Percentiles rank a stretch among this genome's conserved stretches.
phyloP scores from a whole-genome alignment of 176 grass and related monocot species.

The maize (Zea mays) region DNA sequence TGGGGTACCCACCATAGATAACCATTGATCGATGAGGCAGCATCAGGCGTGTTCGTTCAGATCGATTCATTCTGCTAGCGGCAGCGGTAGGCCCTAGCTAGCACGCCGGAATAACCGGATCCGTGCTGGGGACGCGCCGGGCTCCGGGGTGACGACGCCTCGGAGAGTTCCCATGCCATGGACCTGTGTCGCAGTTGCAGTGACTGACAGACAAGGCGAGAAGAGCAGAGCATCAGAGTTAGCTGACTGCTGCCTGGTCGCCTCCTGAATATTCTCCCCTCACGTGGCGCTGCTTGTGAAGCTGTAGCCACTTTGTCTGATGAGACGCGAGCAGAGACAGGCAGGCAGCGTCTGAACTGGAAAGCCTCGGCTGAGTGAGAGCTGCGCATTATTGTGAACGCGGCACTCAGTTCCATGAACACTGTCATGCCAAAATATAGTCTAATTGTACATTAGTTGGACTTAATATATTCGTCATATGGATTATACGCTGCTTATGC shows the following conservation, averaged over 20 bases:
- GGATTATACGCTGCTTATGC: too few species aligned
- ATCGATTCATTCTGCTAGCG: too few species aligned
- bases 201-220: background rate
- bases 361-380: too few species aligned
- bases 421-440: too few species aligned
- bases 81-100: background rate
- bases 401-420: too few species aligned
- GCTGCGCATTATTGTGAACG: too few species aligned
- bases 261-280: background rate
- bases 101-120: slow-evolving; percentile 29
- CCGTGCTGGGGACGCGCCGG: background rate
- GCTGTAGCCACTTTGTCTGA: background rate
- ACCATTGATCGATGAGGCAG: too few species aligned
- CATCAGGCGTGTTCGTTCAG: too few species aligned
- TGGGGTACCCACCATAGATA: too few species aligned
- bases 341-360: background rate
- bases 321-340: background rate
- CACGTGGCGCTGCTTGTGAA: background rate
- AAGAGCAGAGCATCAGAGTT: background rate
- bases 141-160: too few species aligned
- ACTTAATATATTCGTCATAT: too few species aligned
- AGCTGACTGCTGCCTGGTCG: background rate
- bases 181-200: background rate
- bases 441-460: too few species aligned
- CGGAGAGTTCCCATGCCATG: background rate